Evolutionary conservation across 1,139 yeast genomes (phyloP), one percentile per base, ranked within the genome.

Genomic region (Candida neerlandica): DNA sequence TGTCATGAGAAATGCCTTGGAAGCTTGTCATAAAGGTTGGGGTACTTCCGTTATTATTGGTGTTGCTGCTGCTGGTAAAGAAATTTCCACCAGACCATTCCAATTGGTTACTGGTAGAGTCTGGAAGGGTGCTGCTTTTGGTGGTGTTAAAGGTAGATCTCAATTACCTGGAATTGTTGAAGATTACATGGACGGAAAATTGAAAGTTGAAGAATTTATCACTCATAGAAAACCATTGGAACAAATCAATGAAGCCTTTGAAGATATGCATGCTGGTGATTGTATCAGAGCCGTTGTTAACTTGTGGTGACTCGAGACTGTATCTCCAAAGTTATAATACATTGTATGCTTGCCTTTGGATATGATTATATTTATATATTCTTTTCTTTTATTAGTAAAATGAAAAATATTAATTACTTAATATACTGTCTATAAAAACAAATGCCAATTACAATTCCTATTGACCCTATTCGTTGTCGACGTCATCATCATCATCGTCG

Each of bases 11-110:
- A 77, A 83, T 64, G 99, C 99, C 18, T 80, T 94, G 59, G 98
- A 94, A 77, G 90, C 97, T 34, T 90, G 97, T 70, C 98, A 94
- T 78, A 92, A 92, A 76, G 99, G 99, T 57, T 95, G 99, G 98
- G 99, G 99, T 71, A 84, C 86, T 63, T 90, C 97, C 23, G 80
- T 94, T 61, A 78, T 94, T 63, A 94, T 94, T 66, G 99, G 99
- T 67, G 99, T 95, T 60, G 99, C 99, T 43, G 96, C 97, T 59
- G 96, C 98, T 45, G 99, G 99, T 60, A 81, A 91, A 72, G 98
- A 94, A 73, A 92, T 95, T 58, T 75, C 96, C 48, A 94, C 98
- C 48, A 85, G 98, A 74, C 99, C 99, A 54, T 94, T 94, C 90
- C 98, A 94, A 78, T 83, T 94, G 70, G 98, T 95, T 58, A 94